Evolutionary conservation across 352 stramenopile species (phyloP).

Genomic region (Pythium angustatum): DNA sequence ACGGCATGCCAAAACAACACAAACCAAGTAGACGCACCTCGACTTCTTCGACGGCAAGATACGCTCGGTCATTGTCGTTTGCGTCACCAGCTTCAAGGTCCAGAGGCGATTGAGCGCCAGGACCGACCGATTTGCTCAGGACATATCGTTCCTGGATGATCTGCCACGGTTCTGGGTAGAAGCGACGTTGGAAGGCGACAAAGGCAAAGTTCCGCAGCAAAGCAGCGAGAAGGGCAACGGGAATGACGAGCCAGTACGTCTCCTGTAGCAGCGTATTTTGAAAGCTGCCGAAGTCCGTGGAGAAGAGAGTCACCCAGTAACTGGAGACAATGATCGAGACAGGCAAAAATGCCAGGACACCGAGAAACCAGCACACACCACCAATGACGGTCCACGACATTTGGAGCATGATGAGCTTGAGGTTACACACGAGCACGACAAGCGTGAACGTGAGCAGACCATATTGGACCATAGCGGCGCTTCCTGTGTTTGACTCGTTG

Average conservation of each 20-base stretch:
- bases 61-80: conserved; percentile 23
- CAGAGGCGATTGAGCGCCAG: conserved; percentile 34
- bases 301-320: conserved; percentile 62
- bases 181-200: conserved; percentile 70
- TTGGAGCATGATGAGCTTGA: conserved; percentile 88
- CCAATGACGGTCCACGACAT: conserved; percentile 73
- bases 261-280: conserved; percentile 66
- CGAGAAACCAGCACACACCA: conserved; percentile 53
- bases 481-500: conserved; percentile 73
- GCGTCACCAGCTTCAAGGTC: conserved; percentile 59
- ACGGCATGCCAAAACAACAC: neutral
- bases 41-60: conserved; percentile 19
- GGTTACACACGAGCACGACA: conserved; percentile 92
- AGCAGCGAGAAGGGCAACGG: conserved; percentile 50
- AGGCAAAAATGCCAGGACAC: conserved; percentile 68
- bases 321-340: conserved; percentile 63
- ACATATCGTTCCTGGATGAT: conserved; percentile 81
- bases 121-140: conserved; percentile 31
- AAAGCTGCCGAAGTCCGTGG: conserved; percentile 71
- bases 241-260: conserved; percentile 75
- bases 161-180: conserved; percentile 78
- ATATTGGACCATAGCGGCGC: conserved; percentile 90
- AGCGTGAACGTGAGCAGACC: conserved; percentile 92
- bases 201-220: conserved; percentile 72
- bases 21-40: conserved; percentile 12